Evolutionary conservation across 2,329 filamentous ascomycete species (phyloP).

Genomic region (Waltergamsia citrina): DNA sequence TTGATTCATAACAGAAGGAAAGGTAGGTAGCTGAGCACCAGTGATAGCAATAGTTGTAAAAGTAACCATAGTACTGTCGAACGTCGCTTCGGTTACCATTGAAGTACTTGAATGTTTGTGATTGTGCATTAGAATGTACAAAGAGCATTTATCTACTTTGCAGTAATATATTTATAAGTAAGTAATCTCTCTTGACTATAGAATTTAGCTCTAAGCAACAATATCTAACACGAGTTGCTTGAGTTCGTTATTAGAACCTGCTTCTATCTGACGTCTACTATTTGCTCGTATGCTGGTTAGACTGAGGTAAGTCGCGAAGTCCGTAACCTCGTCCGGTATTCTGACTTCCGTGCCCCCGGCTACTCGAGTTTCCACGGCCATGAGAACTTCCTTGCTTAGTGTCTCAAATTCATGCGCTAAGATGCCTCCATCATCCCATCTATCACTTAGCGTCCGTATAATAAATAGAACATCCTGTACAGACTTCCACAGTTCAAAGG

Average conservation of each 20-base stretch:
- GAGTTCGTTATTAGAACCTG: slow-evolving; percentile 1
- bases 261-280: background rate
- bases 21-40: no score
- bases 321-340: slow-evolving; percentile 9
- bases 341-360: background rate
- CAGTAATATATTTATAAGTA: no score
- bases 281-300: slow-evolving; percentile 11
- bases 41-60: no score
- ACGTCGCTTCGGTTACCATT: no score
- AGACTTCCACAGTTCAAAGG: slow-evolving; percentile 11
- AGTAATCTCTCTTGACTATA: no score
- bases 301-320: slow-evolving; percentile 10
- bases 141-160: no score
- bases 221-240: slow-evolving; percentile 4
- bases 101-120: no score
- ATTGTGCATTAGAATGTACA: no score
- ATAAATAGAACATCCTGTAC: slow-evolving; percentile 12
- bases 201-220: no score
- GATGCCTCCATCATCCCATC: slow-evolving; percentile 13
- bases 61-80: no score
- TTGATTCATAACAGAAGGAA: no score
- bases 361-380: slow-evolving; percentile 5
- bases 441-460: slow-evolving; percentile 11
- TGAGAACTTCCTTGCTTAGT: slow-evolving; percentile 7
- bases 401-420: slow-evolving; percentile 9